Evolutionary conservation across 768 basidiomycete genomes (phyloP), one percentile per base, ranked within the genome.

Genomic region (Kwoniella sp.): DNA sequence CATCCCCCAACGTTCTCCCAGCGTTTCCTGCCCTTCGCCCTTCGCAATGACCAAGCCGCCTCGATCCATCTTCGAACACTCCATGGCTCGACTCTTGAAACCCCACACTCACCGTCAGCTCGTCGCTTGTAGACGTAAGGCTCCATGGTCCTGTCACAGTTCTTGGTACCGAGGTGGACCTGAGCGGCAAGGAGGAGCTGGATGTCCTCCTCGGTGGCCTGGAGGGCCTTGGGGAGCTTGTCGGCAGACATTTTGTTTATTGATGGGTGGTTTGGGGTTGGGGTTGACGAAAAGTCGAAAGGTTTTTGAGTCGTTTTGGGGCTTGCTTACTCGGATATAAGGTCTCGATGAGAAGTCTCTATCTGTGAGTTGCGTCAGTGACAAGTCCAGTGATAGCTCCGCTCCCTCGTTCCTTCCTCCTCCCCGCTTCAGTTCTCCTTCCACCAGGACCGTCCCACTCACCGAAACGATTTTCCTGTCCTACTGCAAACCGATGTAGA

Each of bases 81-180:
- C 31, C n/a, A 32, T 23, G 44, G 26, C 29, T 20, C 10, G 41
- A n/a, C 25, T 11, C 15, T 20, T 17, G n/a, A 19, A 31, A 53
- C 15, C 47, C 14, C 27, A 46, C 41, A 56, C 87, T 76, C 68
- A 92, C 95, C 95, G 77, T 99, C 95, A 58, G 84, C 75, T 73
- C 95, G 83, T 76, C 93, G 80, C 80, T 92, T 98, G 86, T 85
- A 98, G 78, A 99, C 89, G 77, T 99, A 99, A 49, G 88, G 81
- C 71, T 87, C 84, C 95, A 99, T 99, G 77, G 91, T 87, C 84
- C 91, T 95, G 76, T 98, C 93, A 80, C 91, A 93, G 79, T 96
- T 95, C 87, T 98, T 98, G 63, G 86, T 89, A 74, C 92, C 93
- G 60, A 98, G 86, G 75, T 96, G 93, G 76, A 84, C 86, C 80